These are phyloP conservation scores for Pseudoscleropodium purum DNA, from an alignment of 225 moss, liverwort and hornwort species.

Conservation along the genomic window DNA sequence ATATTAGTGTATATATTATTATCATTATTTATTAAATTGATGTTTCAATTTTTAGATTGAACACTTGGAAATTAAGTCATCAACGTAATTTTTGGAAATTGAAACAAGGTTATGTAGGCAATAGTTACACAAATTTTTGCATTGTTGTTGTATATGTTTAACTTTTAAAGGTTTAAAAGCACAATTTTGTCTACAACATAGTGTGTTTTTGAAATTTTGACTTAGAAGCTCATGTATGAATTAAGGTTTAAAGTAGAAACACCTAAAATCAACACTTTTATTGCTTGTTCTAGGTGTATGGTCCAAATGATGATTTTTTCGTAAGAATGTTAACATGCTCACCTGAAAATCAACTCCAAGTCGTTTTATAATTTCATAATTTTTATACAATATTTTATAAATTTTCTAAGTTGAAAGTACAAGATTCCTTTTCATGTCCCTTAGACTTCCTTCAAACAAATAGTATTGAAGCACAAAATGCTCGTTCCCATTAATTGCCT, in stretches of 20 bases:
- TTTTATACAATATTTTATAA: not conserved
- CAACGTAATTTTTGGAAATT: not conserved
- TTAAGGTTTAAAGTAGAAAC: not conserved
- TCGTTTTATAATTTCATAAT: not conserved
- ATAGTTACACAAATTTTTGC: not conserved
- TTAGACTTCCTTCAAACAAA: not conserved
- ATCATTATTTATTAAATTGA: not conserved
- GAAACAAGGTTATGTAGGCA: not conserved
- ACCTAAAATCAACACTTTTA: not conserved
- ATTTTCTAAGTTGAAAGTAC: not conserved
- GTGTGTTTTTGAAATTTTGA: not conserved
- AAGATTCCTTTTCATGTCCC: rapidly evolving
- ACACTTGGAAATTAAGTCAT: not conserved
- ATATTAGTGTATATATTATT: not conserved
- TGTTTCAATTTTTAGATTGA: not conserved
- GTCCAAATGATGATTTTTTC: not conserved
- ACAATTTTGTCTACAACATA: not conserved
- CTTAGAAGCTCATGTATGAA: not conserved
- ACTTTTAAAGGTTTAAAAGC: not conserved
- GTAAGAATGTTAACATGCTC: rapidly evolving
- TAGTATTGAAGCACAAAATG: not conserved
- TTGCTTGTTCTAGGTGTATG: rapidly evolving
- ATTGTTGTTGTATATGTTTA: too few species aligned
- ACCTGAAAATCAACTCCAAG: not conserved
- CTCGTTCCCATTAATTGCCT: not conserved